Percentiles rank a stretch among this genome's conserved stretches.
Conservation (phyloP, 352 stramenopile species). For the Peronospora destructor region DNA sequence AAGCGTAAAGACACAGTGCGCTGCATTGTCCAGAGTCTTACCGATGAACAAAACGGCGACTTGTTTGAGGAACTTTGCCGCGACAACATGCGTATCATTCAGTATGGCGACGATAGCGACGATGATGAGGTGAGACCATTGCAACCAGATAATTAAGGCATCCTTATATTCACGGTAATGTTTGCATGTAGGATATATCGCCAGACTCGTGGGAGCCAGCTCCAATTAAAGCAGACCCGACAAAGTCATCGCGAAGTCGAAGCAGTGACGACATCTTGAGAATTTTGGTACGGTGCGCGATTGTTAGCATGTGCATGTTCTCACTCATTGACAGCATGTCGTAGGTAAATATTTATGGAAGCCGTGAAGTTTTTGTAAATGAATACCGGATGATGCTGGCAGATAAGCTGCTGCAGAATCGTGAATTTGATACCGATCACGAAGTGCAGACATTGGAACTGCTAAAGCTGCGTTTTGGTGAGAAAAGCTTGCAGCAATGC, state of each 20-base stretch:
- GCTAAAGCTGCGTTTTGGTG: conserved; percentile 95
- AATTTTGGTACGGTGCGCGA: conserved; percentile 75
- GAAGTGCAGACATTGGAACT: conserved; percentile 94
- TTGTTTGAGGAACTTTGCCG: conserved; percentile 93
- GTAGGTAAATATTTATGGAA: conserved; percentile 95
- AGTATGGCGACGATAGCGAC: conserved; percentile 90
- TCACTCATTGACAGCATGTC: not conserved
- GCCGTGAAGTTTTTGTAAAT: conserved; percentile 97
- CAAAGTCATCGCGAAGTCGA: conserved; percentile 67
- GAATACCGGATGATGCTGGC: conserved; percentile 97
- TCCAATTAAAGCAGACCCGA: conserved; percentile 76
- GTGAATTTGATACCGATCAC: conserved; percentile 91
- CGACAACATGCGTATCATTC: conserved; percentile 88
- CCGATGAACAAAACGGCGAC: conserved; percentile 86
- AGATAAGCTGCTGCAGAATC: conserved; percentile 92
- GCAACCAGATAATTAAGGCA: not conserved
- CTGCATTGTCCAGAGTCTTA: conserved; percentile 93
- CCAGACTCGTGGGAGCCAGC: conserved; percentile 89
- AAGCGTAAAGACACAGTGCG: conserved; percentile 93
- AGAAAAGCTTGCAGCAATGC: conserved; percentile 90
- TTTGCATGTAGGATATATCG: conserved; percentile 46
- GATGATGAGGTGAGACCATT: conserved; percentile 75
- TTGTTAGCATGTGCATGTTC: not conserved
- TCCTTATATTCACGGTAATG: not conserved
- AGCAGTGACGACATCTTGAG: conserved; percentile 93